phyloP scores from a whole-genome alignment of 2,329 filamentous ascomycete genomes.

The Hysterium pulicare region DNA sequence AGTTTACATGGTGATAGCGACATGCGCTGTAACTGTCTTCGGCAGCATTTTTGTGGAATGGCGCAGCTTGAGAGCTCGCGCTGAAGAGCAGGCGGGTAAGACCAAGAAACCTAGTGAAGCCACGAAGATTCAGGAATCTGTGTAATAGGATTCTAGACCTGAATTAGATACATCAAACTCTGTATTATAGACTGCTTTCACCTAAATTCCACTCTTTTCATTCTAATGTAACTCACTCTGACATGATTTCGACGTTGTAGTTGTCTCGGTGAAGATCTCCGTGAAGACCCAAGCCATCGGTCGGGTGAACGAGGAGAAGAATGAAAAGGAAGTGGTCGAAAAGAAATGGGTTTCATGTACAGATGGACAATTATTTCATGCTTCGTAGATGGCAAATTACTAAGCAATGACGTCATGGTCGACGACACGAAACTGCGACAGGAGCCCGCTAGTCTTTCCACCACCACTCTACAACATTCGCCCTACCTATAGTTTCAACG shows the following conservation, averaged over 20 bases:
- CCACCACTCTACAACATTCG: no score
- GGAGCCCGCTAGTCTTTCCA: no score
- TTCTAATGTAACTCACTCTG: slow-evolving; percentile 52
- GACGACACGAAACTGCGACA: no score
- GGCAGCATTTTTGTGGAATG: slow-evolving; percentile 1
- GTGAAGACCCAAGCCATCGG: no score
- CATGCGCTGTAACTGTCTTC: neutral
- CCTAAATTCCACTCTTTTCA: neutral
- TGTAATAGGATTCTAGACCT: neutral
- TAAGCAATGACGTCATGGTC: no score
- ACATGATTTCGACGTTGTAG: neutral
- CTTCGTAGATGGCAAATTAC: no score
- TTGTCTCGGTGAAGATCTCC: neutral
- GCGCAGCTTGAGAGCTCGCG: slow-evolving; percentile 1
- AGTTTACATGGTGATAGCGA: slow-evolving; percentile 3
- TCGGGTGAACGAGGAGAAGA: no score
- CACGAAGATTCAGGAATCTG: slow-evolving; percentile 1
- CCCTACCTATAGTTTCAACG: no score
- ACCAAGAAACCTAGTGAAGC: neutral
- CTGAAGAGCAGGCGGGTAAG: neutral
- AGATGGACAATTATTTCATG: no score
- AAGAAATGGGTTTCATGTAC: no score
- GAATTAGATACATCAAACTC: neutral
- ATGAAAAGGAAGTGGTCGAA: no score
- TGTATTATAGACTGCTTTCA: neutral